phyloP scores from a whole-genome alignment of 805 yeast genomes.

The Cyberlindnera mycetangii region DNA sequence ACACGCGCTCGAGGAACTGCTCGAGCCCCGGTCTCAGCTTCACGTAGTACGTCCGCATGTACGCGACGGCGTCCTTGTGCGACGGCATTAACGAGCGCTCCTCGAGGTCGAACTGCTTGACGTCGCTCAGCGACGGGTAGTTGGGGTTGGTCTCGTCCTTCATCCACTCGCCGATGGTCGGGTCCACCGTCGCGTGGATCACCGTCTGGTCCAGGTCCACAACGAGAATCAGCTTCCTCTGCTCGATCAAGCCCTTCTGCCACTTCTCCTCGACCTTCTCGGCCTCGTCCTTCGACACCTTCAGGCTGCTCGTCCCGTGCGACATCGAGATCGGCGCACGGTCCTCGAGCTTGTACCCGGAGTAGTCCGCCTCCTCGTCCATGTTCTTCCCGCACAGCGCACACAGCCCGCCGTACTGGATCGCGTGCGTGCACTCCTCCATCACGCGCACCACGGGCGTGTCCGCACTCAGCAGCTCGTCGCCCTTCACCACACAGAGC shows the following conservation, averaged over 20 bases:
- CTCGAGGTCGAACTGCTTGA: constrained; percentile 67
- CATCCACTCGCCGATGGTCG: constrained; percentile 96
- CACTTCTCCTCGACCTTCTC: constrained; percentile 71
- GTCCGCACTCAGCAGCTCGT: constrained; percentile 47
- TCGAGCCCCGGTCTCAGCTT: constrained; percentile 85
- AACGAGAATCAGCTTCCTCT: constrained; percentile 76
- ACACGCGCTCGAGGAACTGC: constrained; percentile 63
- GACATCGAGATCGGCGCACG: constrained; percentile 87
- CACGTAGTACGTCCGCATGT: constrained; percentile 80
- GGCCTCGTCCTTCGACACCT: constrained; percentile 84
- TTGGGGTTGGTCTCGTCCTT: constrained; percentile 82
- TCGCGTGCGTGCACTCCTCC: constrained; percentile 89
- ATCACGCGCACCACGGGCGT: constrained; percentile 53
- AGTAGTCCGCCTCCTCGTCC: constrained; percentile 68
- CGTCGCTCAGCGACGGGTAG: constrained; percentile 80
- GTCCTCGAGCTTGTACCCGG: constrained; percentile 52
- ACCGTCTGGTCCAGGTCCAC: constrained; percentile 98
- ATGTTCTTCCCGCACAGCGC: constrained; percentile 87
- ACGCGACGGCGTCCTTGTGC: constrained; percentile 19
- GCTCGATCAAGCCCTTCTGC: constrained; percentile 55
- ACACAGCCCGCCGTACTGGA: constrained; percentile 93
- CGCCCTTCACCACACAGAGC: constrained; percentile 53
- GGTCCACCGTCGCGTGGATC: constrained; percentile 96
- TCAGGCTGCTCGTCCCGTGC: constrained; percentile 81
- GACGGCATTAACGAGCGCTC: constrained; percentile 51